Percentiles rank a stretch among this genome's conserved stretches.
Conservation (phyloP, 176 grass and related monocot genomes). For the Juncus inflexus region DNA sequence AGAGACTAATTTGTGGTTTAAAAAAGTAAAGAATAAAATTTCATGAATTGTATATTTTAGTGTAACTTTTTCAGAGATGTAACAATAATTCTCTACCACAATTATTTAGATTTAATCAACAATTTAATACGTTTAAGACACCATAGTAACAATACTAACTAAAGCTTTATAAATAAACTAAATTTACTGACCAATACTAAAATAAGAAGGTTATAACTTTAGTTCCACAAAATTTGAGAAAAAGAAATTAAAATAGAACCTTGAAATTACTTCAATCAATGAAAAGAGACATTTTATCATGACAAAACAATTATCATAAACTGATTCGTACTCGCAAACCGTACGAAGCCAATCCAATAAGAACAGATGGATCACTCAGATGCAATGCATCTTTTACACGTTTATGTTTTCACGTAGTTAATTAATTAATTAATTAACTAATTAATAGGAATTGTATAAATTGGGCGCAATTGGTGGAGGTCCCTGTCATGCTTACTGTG, state of each 20-base stretch:
- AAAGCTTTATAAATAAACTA: too few relatives aligned
- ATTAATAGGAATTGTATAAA: background rate
- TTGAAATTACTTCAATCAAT: too few relatives aligned
- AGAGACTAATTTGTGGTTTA: background rate
- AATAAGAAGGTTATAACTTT: too few relatives aligned
- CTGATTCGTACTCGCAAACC: background rate
- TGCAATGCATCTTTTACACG: background rate
- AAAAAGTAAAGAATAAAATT: background rate
- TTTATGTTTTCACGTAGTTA: background rate
- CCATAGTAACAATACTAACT: too few relatives aligned
- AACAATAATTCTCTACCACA: too few relatives aligned
- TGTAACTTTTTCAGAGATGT: background rate
- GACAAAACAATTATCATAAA: too few relatives aligned
- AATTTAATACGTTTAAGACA: too few relatives aligned
- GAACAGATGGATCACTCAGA: constrained; percentile 9
- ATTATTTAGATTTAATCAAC: too few relatives aligned
- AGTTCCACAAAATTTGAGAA: too few relatives aligned
- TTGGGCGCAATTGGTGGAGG: constrained; percentile 33
- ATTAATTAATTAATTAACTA: background rate
- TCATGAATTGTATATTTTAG: background rate
- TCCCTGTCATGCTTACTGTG: constrained; percentile 30
- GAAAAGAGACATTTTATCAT: too few relatives aligned
- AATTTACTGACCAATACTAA: too few relatives aligned
- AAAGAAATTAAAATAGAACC: too few relatives aligned
- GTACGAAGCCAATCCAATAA: background rate